Base-by-base conservation (phyloP, 495 filamentous ascomycete species). In the Hypoxylon fuscum region DNA sequence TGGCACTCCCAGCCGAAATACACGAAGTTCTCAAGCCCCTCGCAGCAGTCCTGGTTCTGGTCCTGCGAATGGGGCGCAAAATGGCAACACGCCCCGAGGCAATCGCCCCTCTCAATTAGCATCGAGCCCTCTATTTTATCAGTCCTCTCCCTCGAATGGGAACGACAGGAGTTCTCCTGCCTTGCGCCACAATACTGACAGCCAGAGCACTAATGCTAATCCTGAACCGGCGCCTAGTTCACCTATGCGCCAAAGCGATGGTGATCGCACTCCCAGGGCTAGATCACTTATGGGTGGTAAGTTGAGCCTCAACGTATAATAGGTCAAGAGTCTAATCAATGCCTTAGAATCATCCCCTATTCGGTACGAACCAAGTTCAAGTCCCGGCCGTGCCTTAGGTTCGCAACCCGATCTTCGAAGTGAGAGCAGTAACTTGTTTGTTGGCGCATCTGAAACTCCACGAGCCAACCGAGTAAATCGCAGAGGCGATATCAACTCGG, bases 341-440 rank as follows among this genome's bases (percentile, higher is more conserved):
- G 7, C 3, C 37, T 18, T 51, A 96, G 93, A 93, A 63, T 97
- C 93, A 0, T 97, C 93, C 6, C 93, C 93, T 1, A 91, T 97
- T 64, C 87, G 87, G 62, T 97, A 96, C 67, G 88, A 88, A 23
- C 84, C 93, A 42, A 96, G 90, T 70, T 95, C 93, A 27, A 95
- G 91, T 70, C 91, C 92, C 1, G 85, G 85, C 15, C 83, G 86
- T 53, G 80, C 79, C 54, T 76, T 81, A 45, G 73, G 76, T 56
- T 85, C 83, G 50, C 85, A 85, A 64, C 86, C 87, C 34, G 83
- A 90, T 69, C 77, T 88, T 47, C 82, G 81, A 49, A 94, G 90
- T 73, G 89, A 90, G 53, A 92, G 90, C 77, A 96, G 91, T 68
- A 90, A 86, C 8, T 80, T 97, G 12, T 97, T 97, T 69, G 89